Evolutionary conservation across 306 rosid genomes (phyloP).

Genomic region (Acacia crassicarpa): DNA sequence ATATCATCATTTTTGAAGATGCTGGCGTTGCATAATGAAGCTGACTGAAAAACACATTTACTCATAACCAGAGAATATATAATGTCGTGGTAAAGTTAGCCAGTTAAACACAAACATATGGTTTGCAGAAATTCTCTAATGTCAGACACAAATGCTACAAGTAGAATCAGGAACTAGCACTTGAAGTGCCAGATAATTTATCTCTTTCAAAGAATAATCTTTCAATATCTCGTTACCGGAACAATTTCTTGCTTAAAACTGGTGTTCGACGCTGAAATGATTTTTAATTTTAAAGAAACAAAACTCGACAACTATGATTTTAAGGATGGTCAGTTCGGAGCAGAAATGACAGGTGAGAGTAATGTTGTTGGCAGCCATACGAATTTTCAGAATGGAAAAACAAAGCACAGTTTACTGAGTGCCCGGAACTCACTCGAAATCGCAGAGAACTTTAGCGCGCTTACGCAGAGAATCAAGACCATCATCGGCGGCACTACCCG

Average conservation of each 20-base stretch:
- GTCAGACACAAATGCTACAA: neutral
- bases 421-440: constrained; percentile 54
- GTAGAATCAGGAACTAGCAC: neutral
- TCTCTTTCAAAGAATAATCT: neutral
- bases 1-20: constrained; percentile 47
- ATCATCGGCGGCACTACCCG: constrained; percentile 26
- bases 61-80: constrained; percentile 15
- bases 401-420: neutral
- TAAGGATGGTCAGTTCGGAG: neutral
- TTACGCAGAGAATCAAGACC: constrained; percentile 56
- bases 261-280: neutral
- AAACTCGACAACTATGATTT: neutral
- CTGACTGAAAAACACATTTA: constrained; percentile 44
- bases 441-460: constrained; percentile 62
- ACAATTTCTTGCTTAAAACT: neutral
- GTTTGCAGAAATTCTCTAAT: neutral
- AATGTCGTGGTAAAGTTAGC: neutral
- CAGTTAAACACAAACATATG: neutral
- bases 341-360: neutral
- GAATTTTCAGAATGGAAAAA: neutral
- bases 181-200: neutral
- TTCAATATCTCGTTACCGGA: neutral
- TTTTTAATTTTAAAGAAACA: neutral
- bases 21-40: constrained; percentile 32
- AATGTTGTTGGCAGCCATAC: neutral